These are phyloP conservation scores for Pinus albicaulis DNA, from an alignment of 75 land plant genomes.

Conservation along the genomic window DNA sequence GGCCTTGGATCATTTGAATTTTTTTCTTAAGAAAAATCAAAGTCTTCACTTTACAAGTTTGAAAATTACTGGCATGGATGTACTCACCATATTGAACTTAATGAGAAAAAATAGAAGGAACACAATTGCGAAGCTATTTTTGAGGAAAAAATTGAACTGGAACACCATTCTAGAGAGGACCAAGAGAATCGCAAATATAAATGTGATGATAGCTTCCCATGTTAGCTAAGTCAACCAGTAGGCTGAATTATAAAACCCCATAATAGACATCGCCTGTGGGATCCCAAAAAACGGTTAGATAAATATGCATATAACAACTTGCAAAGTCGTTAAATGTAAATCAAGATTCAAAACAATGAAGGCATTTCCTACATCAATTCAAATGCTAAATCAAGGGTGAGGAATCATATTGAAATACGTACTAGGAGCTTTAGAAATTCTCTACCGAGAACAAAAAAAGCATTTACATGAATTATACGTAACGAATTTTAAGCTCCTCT, in stretches of 20 bases:
- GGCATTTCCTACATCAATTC: too few relatives aligned
- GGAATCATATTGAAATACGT: too few relatives aligned
- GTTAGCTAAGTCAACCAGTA: constrained; percentile 94
- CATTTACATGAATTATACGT: constrained; percentile 38
- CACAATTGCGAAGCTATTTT: constrained; percentile 77
- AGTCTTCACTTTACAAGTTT: neutral
- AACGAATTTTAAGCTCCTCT: constrained; percentile 92
- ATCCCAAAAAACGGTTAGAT: neutral
- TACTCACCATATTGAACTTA: constrained; percentile 86
- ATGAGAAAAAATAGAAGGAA: constrained; percentile 92
- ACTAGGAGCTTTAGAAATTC: too few relatives aligned
- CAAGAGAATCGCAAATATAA: constrained; percentile 69
- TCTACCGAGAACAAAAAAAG: too few relatives aligned
- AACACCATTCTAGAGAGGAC: constrained; percentile 96
- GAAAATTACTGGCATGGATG: constrained; percentile 1
- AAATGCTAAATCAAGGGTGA: too few relatives aligned
- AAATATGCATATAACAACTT: neutral
- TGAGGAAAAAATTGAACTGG: constrained; percentile 81
- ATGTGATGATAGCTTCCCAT: constrained; percentile 69
- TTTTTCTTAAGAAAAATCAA: too few relatives aligned
- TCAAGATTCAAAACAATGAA: too few relatives aligned
- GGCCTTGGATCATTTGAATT: constrained; percentile 61
- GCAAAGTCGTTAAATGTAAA: neutral
- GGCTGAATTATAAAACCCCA: constrained; percentile 94
- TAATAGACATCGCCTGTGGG: constrained; percentile 87